Conservation (phyloP, 169 alveolate species). For the Sarcocystis neurona region DNA sequence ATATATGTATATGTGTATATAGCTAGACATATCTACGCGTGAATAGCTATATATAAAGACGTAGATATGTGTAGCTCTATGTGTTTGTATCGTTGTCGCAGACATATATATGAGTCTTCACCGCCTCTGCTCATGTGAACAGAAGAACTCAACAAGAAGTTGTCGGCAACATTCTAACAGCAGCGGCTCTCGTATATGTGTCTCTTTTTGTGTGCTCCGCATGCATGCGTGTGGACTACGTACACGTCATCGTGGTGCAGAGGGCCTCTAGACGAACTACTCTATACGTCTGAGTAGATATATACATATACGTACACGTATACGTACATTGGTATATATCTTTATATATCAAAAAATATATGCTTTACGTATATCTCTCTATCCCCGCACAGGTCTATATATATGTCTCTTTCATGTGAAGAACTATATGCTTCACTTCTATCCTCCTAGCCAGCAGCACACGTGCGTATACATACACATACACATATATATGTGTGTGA, state of each 20-base stretch:
- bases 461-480: neutral
- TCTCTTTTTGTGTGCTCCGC: too few relatives aligned
- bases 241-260: too few relatives aligned
- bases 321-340: neutral
- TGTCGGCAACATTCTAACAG: too few relatives aligned
- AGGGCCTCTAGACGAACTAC: too few relatives aligned
- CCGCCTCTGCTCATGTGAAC: too few relatives aligned
- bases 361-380: neutral
- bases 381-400: neutral
- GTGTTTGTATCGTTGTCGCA: too few relatives aligned
- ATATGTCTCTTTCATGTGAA: neutral
- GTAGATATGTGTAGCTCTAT: neutral
- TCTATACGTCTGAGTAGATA: neutral
- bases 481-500: neutral
- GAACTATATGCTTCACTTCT: neutral
- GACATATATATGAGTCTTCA: too few relatives aligned
- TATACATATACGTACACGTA: neutral
- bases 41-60: neutral
- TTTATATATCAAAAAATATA: neutral
- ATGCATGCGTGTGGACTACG: too few relatives aligned
- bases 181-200: too few relatives aligned
- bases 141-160: too few relatives aligned
- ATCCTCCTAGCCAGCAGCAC: neutral
- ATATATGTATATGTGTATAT: neutral
- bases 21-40: too few relatives aligned